Evolutionary conservation across 2,329 filamentous ascomycete species (phyloP), one percentile per base, ranked within the genome.

Genomic region (Fusarium armeniacum): DNA sequence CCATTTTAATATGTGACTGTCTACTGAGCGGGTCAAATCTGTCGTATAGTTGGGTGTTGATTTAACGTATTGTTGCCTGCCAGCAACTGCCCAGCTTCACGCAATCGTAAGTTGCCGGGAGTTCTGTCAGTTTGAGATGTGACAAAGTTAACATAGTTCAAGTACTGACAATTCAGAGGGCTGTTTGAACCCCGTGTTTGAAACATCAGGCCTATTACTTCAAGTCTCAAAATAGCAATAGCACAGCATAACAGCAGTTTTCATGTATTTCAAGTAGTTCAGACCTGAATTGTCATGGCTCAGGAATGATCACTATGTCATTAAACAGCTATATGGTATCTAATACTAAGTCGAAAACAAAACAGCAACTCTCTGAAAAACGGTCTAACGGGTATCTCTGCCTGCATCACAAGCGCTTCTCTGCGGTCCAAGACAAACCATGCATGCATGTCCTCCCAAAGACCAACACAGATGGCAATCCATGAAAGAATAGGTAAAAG

Each of bases 351-450:
- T 49, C 53, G 24, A 58, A 70, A 67, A 64, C 46, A 40, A 57
- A 70, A 30, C 58, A 43, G 59, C n/a, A 67, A 57, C 56, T 69
- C 58, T 70, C 52, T 30, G 47, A 40, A 73, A 20, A 62, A 69
- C 54, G 52, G 50, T 73, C 70, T 69, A 74, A 63, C 38, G 72
- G 72, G 72, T 74, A 74, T 74, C 59, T 58, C 59, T 58, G 32
- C 53, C 57, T 73, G 64, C 28, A 56, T 58, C 58, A 22, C 32
- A 57, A 55, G 40, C 53, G 44, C 58, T 71, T 38, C 45, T 63
- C 52, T 44, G 20, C 28, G 24, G 47, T 50, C 57, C 51, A 58
- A 57, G 38, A 57, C 43, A 43, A 56, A 20, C 41, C 62, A 67
- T 65, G 30, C 28, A 43, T 41, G n/a, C 46, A 59, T 65, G 45